A percentile compares a stretch with the other conserved stretches of the same genome.
Conservation (phyloP, 306 rosid genomes). For the Vigna angularis region DNA sequence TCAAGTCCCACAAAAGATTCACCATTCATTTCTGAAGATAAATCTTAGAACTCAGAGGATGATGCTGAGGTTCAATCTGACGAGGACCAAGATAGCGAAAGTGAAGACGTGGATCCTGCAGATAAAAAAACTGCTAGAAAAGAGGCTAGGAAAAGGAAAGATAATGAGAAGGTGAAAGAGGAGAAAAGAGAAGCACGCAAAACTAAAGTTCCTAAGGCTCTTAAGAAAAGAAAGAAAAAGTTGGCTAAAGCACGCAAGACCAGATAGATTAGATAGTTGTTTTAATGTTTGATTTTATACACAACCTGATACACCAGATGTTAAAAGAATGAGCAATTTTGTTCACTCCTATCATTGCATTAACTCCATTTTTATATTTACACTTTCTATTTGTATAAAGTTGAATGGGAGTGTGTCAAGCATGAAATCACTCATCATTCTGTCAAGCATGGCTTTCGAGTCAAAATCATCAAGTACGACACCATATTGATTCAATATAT, state of each 20-base stretch:
- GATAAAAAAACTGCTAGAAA: conserved; percentile 86
- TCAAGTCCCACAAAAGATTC: conserved; percentile 35
- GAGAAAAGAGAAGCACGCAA: conserved; percentile 90
- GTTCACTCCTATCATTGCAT: no score
- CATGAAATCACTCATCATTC: conserved; percentile 44
- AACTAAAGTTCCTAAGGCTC: conserved; percentile 79
- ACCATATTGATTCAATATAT: conserved; percentile 89
- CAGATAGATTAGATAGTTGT: conserved; percentile 44
- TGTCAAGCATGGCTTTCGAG: conserved; percentile 73
- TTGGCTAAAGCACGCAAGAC: conserved; percentile 72
- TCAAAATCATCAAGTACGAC: conserved; percentile 98
- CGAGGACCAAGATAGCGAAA: conserved; percentile 45
- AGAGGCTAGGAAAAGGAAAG: conserved; percentile 90
- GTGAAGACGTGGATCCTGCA: conserved; percentile 48
- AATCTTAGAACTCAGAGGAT: conserved; percentile 30
- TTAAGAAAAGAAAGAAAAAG: conserved; percentile 84
- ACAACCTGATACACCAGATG: no score
- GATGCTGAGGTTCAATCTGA: conserved; percentile 47
- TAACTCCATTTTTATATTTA: neutral
- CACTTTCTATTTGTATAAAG: neutral
- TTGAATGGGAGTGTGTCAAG: conserved; percentile 46
- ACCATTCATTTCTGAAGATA: neutral
- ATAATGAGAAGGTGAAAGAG: conserved; percentile 83
- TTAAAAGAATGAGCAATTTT: no score
- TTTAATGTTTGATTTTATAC: neutral